phyloP scores from a whole-genome alignment of 2,329 filamentous ascomycete species.

The Lojkania enalia region DNA sequence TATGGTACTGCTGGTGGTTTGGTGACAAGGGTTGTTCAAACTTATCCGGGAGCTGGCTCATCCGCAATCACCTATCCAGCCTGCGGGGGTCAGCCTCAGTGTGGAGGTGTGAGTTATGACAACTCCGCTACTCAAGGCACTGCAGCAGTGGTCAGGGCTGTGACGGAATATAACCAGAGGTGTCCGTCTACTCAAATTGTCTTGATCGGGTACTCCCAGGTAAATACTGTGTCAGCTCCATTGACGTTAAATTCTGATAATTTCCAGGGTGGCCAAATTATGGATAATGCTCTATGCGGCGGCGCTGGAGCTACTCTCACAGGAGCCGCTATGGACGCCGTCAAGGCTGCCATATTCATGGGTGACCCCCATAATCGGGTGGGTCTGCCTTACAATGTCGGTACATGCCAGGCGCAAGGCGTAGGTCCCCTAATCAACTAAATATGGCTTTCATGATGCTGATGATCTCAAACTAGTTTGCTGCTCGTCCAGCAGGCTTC shows the following conservation, averaged over 20 bases:
- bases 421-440: slow-evolving; percentile 54
- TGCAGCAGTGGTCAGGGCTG: slow-evolving; percentile 60
- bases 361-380: slow-evolving; percentile 62
- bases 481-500: slow-evolving; percentile 61
- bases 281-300: slow-evolving; percentile 65
- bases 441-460: slow-evolving; percentile 5
- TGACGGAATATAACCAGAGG: slow-evolving; percentile 60
- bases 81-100: slow-evolving; percentile 62
- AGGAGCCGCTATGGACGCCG: slow-evolving; percentile 55
- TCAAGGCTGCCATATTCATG: slow-evolving; percentile 68
- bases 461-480: slow-evolving; percentile 54
- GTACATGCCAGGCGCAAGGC: slow-evolving; percentile 61
- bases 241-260: slow-evolving; percentile 14
- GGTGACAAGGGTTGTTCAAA: slow-evolving; percentile 46
- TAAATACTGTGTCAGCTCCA: slow-evolving; percentile 26
- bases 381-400: slow-evolving; percentile 63
- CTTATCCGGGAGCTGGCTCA: slow-evolving; percentile 45
- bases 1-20: slow-evolving; percentile 47
- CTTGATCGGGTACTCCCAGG: slow-evolving; percentile 66
- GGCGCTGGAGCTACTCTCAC: slow-evolving; percentile 55
- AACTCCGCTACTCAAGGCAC: slow-evolving; percentile 63
- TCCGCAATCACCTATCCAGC: slow-evolving; percentile 57
- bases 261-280: slow-evolving; percentile 62
- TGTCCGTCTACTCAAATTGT: slow-evolving; percentile 63
- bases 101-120: slow-evolving; percentile 63